phyloP scores from a whole-genome alignment of 2,329 filamentous ascomycete species.

The Aspergillus persii region DNA sequence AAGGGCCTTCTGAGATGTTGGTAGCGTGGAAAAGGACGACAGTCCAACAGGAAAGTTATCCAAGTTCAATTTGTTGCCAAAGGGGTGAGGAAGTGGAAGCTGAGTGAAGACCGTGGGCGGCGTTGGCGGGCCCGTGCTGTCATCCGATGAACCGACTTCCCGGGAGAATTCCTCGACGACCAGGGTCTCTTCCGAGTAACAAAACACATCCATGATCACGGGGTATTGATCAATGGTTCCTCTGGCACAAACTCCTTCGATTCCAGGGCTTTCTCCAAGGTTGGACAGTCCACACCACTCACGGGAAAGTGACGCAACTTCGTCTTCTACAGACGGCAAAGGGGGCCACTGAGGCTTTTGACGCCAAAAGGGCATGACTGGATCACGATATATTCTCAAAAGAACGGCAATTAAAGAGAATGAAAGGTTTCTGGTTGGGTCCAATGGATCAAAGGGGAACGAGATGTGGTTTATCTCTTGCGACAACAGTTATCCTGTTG shows the following conservation, averaged over 20 bases:
- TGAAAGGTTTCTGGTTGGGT: not conserved
- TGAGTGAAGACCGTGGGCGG: slow-evolving; percentile 18
- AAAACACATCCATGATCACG: slow-evolving; percentile 35
- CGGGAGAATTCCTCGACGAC: slow-evolving; percentile 17
- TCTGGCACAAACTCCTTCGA: slow-evolving; percentile 33
- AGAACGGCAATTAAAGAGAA: slow-evolving; percentile 15
- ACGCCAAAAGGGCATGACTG: slow-evolving; percentile 25
- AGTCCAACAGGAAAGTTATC: not conserved
- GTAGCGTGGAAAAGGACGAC: not conserved
- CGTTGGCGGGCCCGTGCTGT: slow-evolving; percentile 27
- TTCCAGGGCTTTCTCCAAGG: slow-evolving; percentile 29
- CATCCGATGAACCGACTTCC: slow-evolving; percentile 26
- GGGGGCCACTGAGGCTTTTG: slow-evolving; percentile 40
- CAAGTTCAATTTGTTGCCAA: not conserved
- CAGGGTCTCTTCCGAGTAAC: slow-evolving; percentile 13
- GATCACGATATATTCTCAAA: not conserved
- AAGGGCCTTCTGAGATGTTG: not conserved
- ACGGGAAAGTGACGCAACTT: slow-evolving; percentile 40
- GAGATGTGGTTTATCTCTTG: slow-evolving; percentile 3
- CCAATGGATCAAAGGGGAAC: not conserved
- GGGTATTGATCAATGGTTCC: slow-evolving; percentile 47
- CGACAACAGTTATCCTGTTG: slow-evolving; percentile 20
- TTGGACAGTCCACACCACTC: slow-evolving; percentile 36
- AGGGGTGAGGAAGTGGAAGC: not conserved
- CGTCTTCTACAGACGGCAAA: slow-evolving; percentile 46